phyloP scores from a whole-genome alignment of 805 yeast genomes.

The Kodamaea restingae region DNA sequence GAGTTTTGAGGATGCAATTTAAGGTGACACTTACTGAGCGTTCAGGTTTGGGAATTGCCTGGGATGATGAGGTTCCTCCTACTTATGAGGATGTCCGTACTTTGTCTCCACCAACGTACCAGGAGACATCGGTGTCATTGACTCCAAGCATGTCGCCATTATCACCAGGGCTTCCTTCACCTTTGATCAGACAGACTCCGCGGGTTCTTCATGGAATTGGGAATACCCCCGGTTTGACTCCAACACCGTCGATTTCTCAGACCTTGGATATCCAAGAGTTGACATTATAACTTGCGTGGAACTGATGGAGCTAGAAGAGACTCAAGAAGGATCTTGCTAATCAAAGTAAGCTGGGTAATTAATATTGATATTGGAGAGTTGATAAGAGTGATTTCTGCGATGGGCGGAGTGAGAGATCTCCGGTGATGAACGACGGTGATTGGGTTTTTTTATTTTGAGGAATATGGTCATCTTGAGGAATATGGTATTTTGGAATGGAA shows the following conservation, averaged over 20 bases:
- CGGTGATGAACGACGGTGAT: too few species aligned
- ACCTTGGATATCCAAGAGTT: conserved; percentile 34
- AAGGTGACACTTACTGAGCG: conserved; percentile 79
- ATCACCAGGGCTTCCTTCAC: conserved; percentile 10
- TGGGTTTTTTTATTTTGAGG: too few species aligned
- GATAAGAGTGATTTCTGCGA: too few species aligned
- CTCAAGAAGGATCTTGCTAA: too few species aligned
- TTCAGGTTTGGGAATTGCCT: conserved; percentile 91
- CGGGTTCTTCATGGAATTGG: conserved; percentile 44
- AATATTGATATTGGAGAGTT: too few species aligned
- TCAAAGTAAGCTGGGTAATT: too few species aligned
- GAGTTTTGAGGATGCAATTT: conserved; percentile 93
- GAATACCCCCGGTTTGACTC: conserved; percentile 31
- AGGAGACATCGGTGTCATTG: conserved; percentile 15
- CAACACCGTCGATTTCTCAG: conserved; percentile 21
- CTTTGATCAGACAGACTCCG: conserved; percentile 21
- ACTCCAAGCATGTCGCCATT: conserved; percentile 24
- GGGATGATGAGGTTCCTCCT: conserved; percentile 99
- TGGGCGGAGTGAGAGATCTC: too few species aligned
- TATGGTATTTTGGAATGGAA: too few species aligned
- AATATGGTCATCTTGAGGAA: too few species aligned
- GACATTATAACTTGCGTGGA: conserved; percentile 22
- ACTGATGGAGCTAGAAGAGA: too few species aligned
- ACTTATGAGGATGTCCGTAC: conserved; percentile 82
- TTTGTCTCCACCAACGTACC: conserved; percentile 81